Base-by-base conservation (phyloP, 2,329 filamentous ascomycete genomes). In the Colletotrichum coccodes region DNA sequence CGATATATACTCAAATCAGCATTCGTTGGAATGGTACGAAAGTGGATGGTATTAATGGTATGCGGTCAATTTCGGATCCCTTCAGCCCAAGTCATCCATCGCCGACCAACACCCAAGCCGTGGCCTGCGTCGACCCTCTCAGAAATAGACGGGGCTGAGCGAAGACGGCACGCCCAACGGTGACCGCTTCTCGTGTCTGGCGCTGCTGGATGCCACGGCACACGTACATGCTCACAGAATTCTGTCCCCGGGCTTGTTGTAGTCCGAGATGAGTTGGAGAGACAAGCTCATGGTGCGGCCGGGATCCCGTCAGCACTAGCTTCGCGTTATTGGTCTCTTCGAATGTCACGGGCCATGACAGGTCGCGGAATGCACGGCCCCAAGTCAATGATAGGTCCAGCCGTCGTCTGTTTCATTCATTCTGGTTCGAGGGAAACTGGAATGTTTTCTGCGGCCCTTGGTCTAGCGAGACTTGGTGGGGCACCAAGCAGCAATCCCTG, bases 1-100 rank as follows among this genome's bases (percentile, higher is more conserved):
- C 60, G 49, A 56, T 69, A 69, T 69, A 69, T 66, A 66, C 47
- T 60, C 18, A 16, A 23, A 52, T 11, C 8, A 18, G 26, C 60
- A 30, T 32, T 38, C 32, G 21, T 23, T 26, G 28, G 4, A 16
- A 56, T 28, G 11, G 32, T 52, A 42, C 28, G 26, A 32, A 44
- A 5, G 32, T 26, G 16, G 14, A 7, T 26, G 38, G 38, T 28
- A 38, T 16, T 26, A 26, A 23, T 28, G 44, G 47, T 34, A n/a
- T 18, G 28, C n/a, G 30, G 46, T 47, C 65, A 65, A 68, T 56
- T 68, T 60, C 56, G 61, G 61, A 56, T 42, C 7, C 21, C 6
- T 47, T 62, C 58, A 62, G 59, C 54, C 18, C 32, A 60, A 30
- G 32, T n/a, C 66, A 56, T 26, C 21, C 61, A 57, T 44, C 62